Base-by-base conservation (phyloP, 179 eudicot species). In the Sideroxylon spinosum region DNA sequence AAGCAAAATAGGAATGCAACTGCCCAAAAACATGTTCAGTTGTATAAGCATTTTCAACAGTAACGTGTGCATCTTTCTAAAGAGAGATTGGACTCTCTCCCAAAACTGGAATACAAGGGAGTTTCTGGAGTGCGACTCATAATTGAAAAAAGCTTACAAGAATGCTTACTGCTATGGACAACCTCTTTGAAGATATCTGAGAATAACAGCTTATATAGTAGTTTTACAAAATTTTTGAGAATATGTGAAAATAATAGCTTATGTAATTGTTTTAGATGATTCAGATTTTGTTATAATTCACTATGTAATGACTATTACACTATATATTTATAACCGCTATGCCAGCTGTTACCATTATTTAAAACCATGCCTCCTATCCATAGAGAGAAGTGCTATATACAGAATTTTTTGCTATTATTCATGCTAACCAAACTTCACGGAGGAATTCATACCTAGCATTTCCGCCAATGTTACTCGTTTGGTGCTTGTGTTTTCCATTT, bases 401-500 rank as follows among this genome's bases (percentile, higher is more conserved):
- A 17, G 20, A 20, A 80, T 44, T 44, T 53, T 55, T 1, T 10
- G 32, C 29, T 22, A 44, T 10, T 8, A 55, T 44, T 80, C 86
- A 88, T 57, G 66, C 71, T 66, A 86, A 82, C 98, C 97, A 95
- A 68, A 93, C 95, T 81, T 90, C 90, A 56, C 93, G 97, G 37
- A 95, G 91, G 75, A 95, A 95, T 78, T 82, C 86, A 80, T 88
- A 93, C 89, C 98, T 88, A 9, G 84, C 73, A 75, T 89, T 93
- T 55, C 77, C 74, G 73, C 86, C 87, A 78, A 68, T 77, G 59
- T 23, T 69, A 62, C 71, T 79, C 22, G 57, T 76, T 55, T 70
- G 78, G 25, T 81, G 87, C 59, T 64, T 69, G 10, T 25, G 76
- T 28, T 83, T 85, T 16, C 66, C 75, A 29, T 78, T 84, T 65